These are phyloP conservation scores for Alternaria viburni DNA, from an alignment of 2,329 filamentous ascomycete species.

Conservation along the genomic window DNA sequence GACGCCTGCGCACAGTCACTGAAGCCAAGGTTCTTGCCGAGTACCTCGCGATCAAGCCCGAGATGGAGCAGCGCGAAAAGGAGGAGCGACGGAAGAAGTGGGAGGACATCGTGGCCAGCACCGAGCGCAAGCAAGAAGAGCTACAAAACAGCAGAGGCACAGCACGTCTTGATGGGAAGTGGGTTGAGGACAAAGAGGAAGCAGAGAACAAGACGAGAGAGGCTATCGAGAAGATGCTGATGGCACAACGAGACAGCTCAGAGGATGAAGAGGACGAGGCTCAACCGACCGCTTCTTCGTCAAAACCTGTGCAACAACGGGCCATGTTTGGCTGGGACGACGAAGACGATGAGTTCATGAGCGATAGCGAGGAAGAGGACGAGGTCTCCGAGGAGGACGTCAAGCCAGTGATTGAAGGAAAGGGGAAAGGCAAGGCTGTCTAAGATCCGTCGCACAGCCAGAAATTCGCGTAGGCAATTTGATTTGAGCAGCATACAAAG, in stretches of 20 bases:
- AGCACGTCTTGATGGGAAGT: constrained; percentile 78
- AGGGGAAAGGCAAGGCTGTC: constrained; percentile 52
- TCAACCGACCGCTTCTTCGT: constrained; percentile 32
- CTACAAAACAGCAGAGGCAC: constrained; percentile 74
- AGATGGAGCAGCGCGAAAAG: constrained; percentile 95
- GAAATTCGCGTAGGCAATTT: not conserved
- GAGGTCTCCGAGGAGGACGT: constrained; percentile 44
- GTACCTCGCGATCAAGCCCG: constrained; percentile 92
- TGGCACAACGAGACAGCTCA: constrained; percentile 53
- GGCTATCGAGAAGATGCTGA: constrained; percentile 65
- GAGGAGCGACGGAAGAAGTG: constrained; percentile 83
- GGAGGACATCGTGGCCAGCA: constrained; percentile 85
- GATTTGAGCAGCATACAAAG: constrained; percentile 3
- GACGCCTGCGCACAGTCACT: constrained; percentile 86
- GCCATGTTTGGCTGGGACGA: constrained; percentile 80
- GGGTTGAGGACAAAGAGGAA: constrained; percentile 95
- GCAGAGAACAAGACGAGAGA: constrained; percentile 81
- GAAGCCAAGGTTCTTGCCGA: constrained; percentile 96
- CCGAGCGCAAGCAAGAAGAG: constrained; percentile 84
- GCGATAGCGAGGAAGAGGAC: constrained; percentile 56
- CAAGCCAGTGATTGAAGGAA: constrained; percentile 45
- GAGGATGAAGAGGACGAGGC: constrained; percentile 40
- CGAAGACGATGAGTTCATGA: constrained; percentile 62
- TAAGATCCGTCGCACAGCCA: constrained; percentile 1
- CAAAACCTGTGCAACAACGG: constrained; percentile 44